Base-by-base conservation (phyloP, 352 stramenopile genomes). In the Phytophthora megakarya region DNA sequence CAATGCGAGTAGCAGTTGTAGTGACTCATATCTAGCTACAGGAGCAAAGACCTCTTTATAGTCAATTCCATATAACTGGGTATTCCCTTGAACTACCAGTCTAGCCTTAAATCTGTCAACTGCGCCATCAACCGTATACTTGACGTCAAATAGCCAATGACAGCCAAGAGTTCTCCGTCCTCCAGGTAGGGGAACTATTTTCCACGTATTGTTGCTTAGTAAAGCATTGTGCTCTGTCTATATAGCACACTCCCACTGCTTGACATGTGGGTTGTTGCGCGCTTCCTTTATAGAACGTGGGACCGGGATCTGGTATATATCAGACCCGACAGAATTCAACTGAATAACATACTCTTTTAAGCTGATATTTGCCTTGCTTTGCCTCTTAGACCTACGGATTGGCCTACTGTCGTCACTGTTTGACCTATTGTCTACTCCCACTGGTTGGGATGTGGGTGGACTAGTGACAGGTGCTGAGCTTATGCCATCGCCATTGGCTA, bases 21-120 rank as follows among this genome's bases (percentile, higher is more conserved):
- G n/a, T 3, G 44, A 56, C 16, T 56, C 35, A 40, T 56, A 64
- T 4, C 47, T n/a, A n/a, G 47, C 26, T 11, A 60, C 57, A 25
- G 57, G 47, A 6, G 30, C 28, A 38, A 65, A 53, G 0, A 59
- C 21, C 13, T 59, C 28, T 32, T 59, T 37, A 51, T 47, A 53
- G 18, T 59, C 47, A 53, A 65, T 59, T 9, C 47, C 47, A 46
- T 65, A 46, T 1, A 32, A 26, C 46, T 65, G 47, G 2, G 38
- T 59, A 32, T 32, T 32, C 9, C 26, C 26, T 32, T 32, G 26
- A 9, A 32, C 26, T 5, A 9, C 26, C 9, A 32, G 9, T 32
- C 26, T 32, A 32, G 26, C 9, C 9, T 32, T 32, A 32, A 32
- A 32, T 10, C 26, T 5, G 9, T 32, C 26, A 32, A 32, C 26